Percentiles rank a stretch among this genome's conserved stretches.
phyloP scores from a whole-genome alignment of 1,139 yeast species.

The Magnusiomyces starmeri region DNA sequence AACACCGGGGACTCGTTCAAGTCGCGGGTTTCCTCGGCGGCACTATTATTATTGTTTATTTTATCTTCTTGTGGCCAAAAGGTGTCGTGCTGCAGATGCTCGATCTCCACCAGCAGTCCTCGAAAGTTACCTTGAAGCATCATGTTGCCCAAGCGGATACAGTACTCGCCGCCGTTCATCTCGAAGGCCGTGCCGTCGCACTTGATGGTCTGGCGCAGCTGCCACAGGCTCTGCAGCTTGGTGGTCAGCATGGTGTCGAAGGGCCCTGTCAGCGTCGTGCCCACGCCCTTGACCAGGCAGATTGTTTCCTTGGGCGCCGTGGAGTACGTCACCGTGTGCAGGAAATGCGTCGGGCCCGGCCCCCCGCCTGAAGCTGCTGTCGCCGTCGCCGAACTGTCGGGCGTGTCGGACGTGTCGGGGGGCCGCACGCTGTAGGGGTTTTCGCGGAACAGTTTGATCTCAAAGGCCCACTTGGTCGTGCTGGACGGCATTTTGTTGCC shows the following conservation, averaged over 20 bases:
- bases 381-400: conserved; percentile 4
- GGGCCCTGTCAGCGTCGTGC: conserved; percentile 29
- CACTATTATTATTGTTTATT: neutral
- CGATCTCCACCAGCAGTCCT: conserved; percentile 59
- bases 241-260: conserved; percentile 34
- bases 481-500: conserved; percentile 55
- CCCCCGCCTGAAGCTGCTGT: conserved; percentile 8
- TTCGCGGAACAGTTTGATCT: conserved; percentile 56
- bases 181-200: conserved; percentile 67
- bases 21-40: neutral
- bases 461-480: conserved; percentile 58
- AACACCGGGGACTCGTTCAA: conserved; percentile 2
- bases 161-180: conserved; percentile 32
- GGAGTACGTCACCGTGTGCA: conserved; percentile 52
- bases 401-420: no score
- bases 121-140: conserved; percentile 68
- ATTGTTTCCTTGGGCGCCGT: conserved; percentile 47
- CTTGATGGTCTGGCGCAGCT: conserved; percentile 57
- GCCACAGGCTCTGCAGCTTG: conserved; percentile 68
- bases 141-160: conserved; percentile 57
- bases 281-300: conserved; percentile 42
- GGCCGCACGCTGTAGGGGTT: conserved; percentile 30
- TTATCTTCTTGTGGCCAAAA: conserved; percentile 8
- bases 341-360: conserved; percentile 40
- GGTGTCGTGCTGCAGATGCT: conserved; percentile 19